phyloP scores from a whole-genome alignment of 23 red algal species.

The Gracilaria domingensis region DNA sequence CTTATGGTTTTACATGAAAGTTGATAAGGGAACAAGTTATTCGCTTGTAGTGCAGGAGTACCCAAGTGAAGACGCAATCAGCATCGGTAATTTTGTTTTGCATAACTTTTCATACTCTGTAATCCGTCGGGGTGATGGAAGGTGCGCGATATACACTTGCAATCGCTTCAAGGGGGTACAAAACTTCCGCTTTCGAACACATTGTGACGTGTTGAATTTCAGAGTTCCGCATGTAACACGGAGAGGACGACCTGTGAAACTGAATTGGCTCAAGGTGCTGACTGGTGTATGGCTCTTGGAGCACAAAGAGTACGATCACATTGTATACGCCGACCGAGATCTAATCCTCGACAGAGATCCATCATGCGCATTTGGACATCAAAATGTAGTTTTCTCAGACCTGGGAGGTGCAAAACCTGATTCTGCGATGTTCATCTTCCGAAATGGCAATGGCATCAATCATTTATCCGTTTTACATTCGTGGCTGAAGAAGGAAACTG shows the following conservation, averaged over 20 bases:
- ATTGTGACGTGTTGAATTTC: conserved; percentile 34
- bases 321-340: conserved; percentile 30
- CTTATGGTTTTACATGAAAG: neutral
- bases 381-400: conserved; percentile 28
- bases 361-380: neutral
- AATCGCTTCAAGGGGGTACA: conserved; percentile 13
- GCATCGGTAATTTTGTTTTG: neutral
- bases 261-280: conserved; percentile 33
- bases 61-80: neutral
- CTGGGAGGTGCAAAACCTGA: conserved; percentile 5
- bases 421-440: conserved; percentile 35
- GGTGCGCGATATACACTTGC: conserved; percentile 20
- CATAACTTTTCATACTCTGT: conserved; percentile 29
- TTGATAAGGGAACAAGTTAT: neutral
- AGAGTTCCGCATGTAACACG: conserved; percentile 8
- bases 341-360: conserved; percentile 27
- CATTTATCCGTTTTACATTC: conserved; percentile 3
- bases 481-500: conserved; percentile 26
- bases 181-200: conserved; percentile 24
- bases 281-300: conserved; percentile 16
- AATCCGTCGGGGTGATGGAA: neutral
- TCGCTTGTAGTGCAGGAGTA: conserved; percentile 2
- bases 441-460: neutral
- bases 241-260: conserved; percentile 16
- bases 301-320: neutral